These are phyloP conservation scores for Hydnum rufescens DNA, from an alignment of 768 basidiomycete species.

Conservation along the genomic window DNA sequence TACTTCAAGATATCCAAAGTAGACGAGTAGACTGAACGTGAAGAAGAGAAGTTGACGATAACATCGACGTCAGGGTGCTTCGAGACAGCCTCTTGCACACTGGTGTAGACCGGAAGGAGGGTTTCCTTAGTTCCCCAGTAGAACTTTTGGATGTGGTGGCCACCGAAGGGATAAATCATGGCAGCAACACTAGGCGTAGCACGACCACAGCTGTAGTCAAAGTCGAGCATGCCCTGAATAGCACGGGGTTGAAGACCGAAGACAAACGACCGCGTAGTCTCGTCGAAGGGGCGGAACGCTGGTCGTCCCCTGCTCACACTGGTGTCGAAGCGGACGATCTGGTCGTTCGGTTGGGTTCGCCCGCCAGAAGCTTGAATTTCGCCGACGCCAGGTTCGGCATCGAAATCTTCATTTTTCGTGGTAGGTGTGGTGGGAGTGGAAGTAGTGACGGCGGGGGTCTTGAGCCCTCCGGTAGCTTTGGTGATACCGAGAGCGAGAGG, in stretches of 20 bases:
- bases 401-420: constrained; percentile 20
- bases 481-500: constrained; percentile 84
- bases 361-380: constrained; percentile 57
- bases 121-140: constrained; percentile 99
- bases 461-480: constrained; percentile 22
- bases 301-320: constrained; percentile 30
- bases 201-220: constrained; percentile 95
- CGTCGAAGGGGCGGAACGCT: constrained; percentile 81
- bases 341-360: constrained; percentile 68
- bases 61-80: constrained; percentile 97
- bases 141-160: constrained; percentile 99
- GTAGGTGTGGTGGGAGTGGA: constrained; percentile 29
- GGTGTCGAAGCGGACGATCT: constrained; percentile 74
- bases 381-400: constrained; percentile 28
- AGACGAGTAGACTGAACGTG: constrained; percentile 82
- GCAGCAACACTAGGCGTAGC: constrained; percentile 82
- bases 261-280: constrained; percentile 84
- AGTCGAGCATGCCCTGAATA: constrained; percentile 97
- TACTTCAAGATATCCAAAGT: constrained; percentile 78
- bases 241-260: constrained; percentile 98
- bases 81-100: constrained; percentile 69
- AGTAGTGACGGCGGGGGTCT: constrained; percentile 23
- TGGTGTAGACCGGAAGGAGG: constrained; percentile 91
- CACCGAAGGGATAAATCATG: constrained; percentile 99
- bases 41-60: constrained; percentile 94